Percentiles rank a stretch among this genome's conserved stretches.
Evolutionary conservation across 1,284 basidiomycete species (phyloP).

Genomic region (Microbotryomycetes sp.): DNA sequence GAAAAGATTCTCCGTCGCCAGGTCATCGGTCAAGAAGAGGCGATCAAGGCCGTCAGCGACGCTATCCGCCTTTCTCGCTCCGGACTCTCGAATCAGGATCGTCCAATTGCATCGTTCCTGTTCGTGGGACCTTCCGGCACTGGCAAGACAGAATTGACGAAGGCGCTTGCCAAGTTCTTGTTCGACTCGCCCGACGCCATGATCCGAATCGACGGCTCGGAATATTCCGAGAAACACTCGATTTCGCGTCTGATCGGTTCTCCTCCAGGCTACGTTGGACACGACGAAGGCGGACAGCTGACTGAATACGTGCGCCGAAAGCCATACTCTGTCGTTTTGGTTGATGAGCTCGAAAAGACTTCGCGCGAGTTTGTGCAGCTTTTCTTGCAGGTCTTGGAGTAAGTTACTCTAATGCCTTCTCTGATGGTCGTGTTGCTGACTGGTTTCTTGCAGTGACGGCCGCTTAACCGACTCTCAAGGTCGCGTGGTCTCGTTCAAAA

Average conservation of each 20-base stretch:
- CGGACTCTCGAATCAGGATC: slow-evolving; percentile 50
- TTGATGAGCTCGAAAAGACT: slow-evolving; percentile 49
- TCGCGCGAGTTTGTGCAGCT: slow-evolving; percentile 50
- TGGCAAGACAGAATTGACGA: slow-evolving; percentile 50
- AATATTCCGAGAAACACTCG: slow-evolving; percentile 40
- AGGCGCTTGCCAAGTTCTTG: slow-evolving; percentile 47
- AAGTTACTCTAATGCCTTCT: background rate
- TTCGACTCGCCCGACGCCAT: slow-evolving; percentile 52
- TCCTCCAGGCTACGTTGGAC: slow-evolving; percentile 73
- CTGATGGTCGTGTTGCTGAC: background rate
- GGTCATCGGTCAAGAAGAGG: slow-evolving; percentile 52
- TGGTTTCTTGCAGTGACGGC: too few relatives aligned
- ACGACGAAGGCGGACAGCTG: slow-evolving; percentile 74
- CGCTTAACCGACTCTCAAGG: slow-evolving; percentile 31
- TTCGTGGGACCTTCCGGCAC: slow-evolving; percentile 47
- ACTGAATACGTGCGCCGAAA: slow-evolving; percentile 47
- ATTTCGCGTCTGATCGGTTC: slow-evolving; percentile 50
- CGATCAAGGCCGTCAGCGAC: slow-evolving; percentile 51
- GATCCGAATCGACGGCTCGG: slow-evolving; percentile 51
- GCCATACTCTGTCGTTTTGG: slow-evolving; percentile 45
- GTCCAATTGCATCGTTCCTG: slow-evolving; percentile 51
- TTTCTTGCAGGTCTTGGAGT: slow-evolving; percentile 53
- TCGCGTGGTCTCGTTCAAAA: slow-evolving; percentile 36
- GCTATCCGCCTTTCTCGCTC: slow-evolving; percentile 52
- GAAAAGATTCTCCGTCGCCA: slow-evolving; percentile 46